phyloP scores from a whole-genome alignment of 192 early-diverging fungal species.

The Backusella psychrophila region DNA sequence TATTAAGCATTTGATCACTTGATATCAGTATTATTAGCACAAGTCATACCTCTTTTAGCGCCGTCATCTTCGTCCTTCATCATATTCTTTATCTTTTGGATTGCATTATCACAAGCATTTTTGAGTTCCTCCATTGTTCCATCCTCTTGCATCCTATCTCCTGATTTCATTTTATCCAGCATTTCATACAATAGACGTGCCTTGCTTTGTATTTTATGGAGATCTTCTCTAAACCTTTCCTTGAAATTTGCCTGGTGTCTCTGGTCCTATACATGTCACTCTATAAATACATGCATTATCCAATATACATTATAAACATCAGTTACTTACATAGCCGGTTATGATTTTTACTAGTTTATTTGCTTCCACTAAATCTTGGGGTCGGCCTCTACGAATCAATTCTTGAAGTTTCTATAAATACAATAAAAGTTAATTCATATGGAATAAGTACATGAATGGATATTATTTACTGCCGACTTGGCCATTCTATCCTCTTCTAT shows the following conservation, averaged over 20 bases:
- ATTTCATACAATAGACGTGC: constrained; percentile 77
- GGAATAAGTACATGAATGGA: constrained; percentile 1
- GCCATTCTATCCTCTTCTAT: constrained; percentile 89
- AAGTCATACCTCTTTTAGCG: constrained; percentile 62
- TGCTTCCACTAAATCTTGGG: constrained; percentile 90
- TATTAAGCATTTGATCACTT: background rate
- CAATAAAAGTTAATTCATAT: background rate
- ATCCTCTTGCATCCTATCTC: constrained; percentile 28
- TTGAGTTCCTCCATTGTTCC: constrained; percentile 54
- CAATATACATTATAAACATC: background rate
- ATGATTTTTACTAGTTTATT: constrained; percentile 98
- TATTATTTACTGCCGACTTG: constrained; percentile 64
- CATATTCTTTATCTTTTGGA: constrained; percentile 68
- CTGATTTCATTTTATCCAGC: constrained; percentile 66
- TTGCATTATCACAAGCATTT: constrained; percentile 61
- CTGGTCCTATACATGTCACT: constrained; percentile 39
- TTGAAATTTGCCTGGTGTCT: constrained; percentile 82
- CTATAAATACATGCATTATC: background rate
- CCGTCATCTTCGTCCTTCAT: constrained; percentile 67
- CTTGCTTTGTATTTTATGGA: constrained; percentile 80
- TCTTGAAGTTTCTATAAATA: constrained; percentile 88
- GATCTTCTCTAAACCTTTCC: constrained; percentile 73
- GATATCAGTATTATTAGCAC: background rate
- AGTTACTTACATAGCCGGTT: constrained; percentile 81
- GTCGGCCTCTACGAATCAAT: constrained; percentile 86